These are phyloP conservation scores for Euphrasia arctica DNA, from an alignment of 305 asterid species.

Conservation along the genomic window DNA sequence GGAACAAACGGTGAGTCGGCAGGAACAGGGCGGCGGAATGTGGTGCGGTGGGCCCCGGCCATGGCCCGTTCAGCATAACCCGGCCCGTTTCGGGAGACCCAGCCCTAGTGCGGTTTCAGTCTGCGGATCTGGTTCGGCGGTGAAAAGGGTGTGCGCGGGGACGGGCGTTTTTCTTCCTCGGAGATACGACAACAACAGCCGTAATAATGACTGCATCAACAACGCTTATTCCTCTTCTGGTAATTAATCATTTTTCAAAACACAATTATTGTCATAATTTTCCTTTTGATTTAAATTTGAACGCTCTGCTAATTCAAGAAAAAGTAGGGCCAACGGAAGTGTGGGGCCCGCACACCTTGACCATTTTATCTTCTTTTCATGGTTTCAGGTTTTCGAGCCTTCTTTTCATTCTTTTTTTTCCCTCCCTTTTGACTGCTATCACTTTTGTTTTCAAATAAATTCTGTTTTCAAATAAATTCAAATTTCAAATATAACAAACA, in stretches of 20 bases:
- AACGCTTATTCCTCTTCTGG: slow-evolving; percentile 39
- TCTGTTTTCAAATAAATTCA: too few species aligned
- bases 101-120: slow-evolving; percentile 17
- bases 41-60: slow-evolving; percentile 34
- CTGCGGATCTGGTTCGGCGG: slow-evolving; percentile 32
- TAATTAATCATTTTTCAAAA: slow-evolving; percentile 11
- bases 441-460: neutral
- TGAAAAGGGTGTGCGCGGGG: slow-evolving; percentile 45
- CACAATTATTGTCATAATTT: too few species aligned
- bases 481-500: neutral
- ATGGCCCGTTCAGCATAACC: slow-evolving; percentile 35
- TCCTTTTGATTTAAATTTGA: too few species aligned
- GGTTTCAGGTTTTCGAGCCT: slow-evolving; percentile 29
- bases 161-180: slow-evolving; percentile 88
- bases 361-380: slow-evolving; percentile 17
- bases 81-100: slow-evolving; percentile 23
- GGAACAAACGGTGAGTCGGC: slow-evolving; percentile 30
- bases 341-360: slow-evolving; percentile 20
- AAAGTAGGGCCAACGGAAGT: slow-evolving; percentile 10
- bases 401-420: neutral
- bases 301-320: too few species aligned
- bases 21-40: slow-evolving; percentile 33
- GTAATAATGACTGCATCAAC: slow-evolving; percentile 1
- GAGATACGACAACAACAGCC: slow-evolving; percentile 32
- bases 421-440: slow-evolving; percentile 11